A percentile compares a stretch with the other conserved stretches of the same genome.
Conservation (phyloP, 345 rosid species). For the Aurinia saxatilis region DNA sequence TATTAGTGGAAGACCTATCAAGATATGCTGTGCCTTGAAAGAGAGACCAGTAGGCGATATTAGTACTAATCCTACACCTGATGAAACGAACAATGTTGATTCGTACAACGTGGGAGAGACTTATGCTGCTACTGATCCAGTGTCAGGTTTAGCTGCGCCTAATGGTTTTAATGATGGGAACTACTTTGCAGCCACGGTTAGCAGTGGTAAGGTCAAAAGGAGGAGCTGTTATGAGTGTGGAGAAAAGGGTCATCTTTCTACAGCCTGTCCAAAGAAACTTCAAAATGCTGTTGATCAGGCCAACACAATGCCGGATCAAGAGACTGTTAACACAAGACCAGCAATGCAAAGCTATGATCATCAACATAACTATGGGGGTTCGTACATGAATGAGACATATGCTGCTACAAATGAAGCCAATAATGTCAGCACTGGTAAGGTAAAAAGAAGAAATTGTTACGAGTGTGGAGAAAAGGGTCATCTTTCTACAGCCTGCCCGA, state of each 20-base stretch:
- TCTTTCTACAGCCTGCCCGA: conserved; percentile 64
- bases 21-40: conserved; percentile 80
- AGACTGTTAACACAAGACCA: conserved; percentile 52
- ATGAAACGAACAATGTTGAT: conserved; percentile 10
- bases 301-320: conserved; percentile 43
- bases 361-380: conserved; percentile 31
- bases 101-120: conserved; percentile 8
- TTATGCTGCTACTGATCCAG: not conserved
- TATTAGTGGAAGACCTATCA: conserved; percentile 70
- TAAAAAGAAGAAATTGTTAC: conserved; percentile 65
- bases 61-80: conserved; percentile 15
- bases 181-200: conserved; percentile 13
- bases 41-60: conserved; percentile 23
- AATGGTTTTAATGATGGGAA: conserved; percentile 7
- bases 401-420: not conserved
- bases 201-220: conserved; percentile 61
- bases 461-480: conserved; percentile 80
- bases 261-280: conserved; percentile 62
- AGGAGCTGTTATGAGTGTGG: conserved; percentile 76
- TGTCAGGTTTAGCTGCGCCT: not conserved
- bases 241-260: conserved; percentile 70
- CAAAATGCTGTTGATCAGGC: conserved; percentile 23
- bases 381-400: not conserved
- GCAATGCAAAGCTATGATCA: conserved; percentile 59
- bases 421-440: conserved; percentile 37